A percentile compares a stretch with the other conserved stretches of the same genome.
Conservation (phyloP, 805 yeast genomes). For the Lachancea sp. region DNA sequence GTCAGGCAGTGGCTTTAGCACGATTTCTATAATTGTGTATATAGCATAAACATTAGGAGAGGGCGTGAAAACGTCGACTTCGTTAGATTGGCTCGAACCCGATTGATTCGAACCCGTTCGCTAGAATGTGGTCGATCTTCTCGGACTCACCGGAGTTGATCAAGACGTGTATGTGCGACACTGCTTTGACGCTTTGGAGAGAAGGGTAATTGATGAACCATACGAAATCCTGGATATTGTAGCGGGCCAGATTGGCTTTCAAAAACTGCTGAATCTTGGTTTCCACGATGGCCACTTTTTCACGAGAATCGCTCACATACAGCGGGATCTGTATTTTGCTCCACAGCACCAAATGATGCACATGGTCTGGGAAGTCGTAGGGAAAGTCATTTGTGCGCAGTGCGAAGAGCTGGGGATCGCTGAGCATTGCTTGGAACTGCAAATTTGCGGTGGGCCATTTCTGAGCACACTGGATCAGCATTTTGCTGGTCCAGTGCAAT, state of each 20-base stretch:
- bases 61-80: too few species aligned
- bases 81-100: too few species aligned
- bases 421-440: conserved; percentile 22
- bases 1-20: too few species aligned
- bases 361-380: conserved; percentile 47
- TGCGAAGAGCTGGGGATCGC: conserved; percentile 30
- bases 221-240: conserved; percentile 35
- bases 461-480: conserved; percentile 19
- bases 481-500: conserved; percentile 44
- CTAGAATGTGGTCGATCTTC: background rate
- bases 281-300: conserved; percentile 38
- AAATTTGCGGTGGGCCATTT: conserved; percentile 18
- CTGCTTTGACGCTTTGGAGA: conserved; percentile 57
- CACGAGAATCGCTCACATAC: conserved; percentile 32
- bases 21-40: background rate
- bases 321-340: conserved; percentile 49
- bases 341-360: conserved; percentile 63
- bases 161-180: conserved; percentile 68
- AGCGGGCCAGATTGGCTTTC: conserved; percentile 36
- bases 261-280: conserved; percentile 44
- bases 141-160: conserved; percentile 26
- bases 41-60: too few species aligned
- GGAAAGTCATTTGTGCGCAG: conserved; percentile 59
- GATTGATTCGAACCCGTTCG: background rate
- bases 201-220: conserved; percentile 75